Evolutionary conservation across 202 grass and related monocot genomes (phyloP).

Genomic region (Bolboschoenoplectus hybrid): DNA sequence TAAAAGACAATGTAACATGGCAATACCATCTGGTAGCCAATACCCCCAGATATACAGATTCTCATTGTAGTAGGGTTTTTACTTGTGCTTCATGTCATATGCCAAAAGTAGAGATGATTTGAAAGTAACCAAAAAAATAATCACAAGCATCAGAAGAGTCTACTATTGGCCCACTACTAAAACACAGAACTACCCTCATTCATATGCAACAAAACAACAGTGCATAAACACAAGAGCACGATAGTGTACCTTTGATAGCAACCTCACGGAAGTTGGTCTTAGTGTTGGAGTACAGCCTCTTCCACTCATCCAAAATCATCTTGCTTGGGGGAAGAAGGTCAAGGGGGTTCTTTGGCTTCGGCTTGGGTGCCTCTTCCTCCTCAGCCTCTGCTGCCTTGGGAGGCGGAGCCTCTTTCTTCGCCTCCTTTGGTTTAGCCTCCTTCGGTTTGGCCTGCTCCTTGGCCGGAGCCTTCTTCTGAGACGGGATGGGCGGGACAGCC

Average conservation of each 20-base stretch:
- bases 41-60: background rate
- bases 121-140: too few species aligned
- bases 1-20: background rate
- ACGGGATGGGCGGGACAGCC: slow-evolving; percentile 48
- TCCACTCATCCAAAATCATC: slow-evolving; percentile 96
- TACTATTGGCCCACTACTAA: background rate
- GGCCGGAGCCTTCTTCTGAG: slow-evolving; percentile 53
- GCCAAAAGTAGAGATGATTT: too few species aligned
- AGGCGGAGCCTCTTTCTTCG: slow-evolving; percentile 58
- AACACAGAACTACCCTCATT: background rate
- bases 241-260: slow-evolving; percentile 76
- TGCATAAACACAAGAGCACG: background rate
- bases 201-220: background rate
- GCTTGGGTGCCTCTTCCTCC: slow-evolving; percentile 80
- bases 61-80: background rate
- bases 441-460: slow-evolving; percentile 69
- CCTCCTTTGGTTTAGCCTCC: slow-evolving; percentile 62
- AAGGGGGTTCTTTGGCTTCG: slow-evolving; percentile 83
- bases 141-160: too few species aligned
- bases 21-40: background rate
- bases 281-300: slow-evolving; percentile 85
- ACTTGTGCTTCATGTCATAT: background rate
- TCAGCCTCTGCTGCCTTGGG: slow-evolving; percentile 60
- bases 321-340: slow-evolving; percentile 86
- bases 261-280: slow-evolving; percentile 92